Conservation (phyloP, 164 flowering plant genomes). For the Berberis thunbergii region DNA sequence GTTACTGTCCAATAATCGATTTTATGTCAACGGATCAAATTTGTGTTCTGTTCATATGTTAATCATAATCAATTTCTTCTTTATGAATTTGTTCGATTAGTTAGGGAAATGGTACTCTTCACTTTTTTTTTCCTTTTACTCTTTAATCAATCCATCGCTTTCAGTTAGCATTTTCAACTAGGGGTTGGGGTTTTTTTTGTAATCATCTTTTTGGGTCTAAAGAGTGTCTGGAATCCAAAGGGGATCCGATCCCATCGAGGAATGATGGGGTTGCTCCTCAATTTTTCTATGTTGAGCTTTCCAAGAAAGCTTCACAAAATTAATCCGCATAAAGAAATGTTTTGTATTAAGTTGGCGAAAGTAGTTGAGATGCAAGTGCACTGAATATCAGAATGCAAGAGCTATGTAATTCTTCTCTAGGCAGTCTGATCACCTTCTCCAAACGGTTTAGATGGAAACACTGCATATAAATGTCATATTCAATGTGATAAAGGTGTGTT, state of each 20-base stretch:
- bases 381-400: too few relatives aligned
- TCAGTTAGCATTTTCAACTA: slow-evolving; percentile 18
- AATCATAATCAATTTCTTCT: slow-evolving; percentile 4
- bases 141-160: neutral
- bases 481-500: too few relatives aligned
- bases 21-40: slow-evolving; percentile 30
- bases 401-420: too few relatives aligned
- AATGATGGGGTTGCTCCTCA: too few relatives aligned
- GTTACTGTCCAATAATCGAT: slow-evolving; percentile 21
- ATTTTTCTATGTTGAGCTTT: too few relatives aligned
- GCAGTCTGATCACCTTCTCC: too few relatives aligned
- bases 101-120: slow-evolving; percentile 10
- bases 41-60: neutral
- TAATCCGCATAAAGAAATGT: too few relatives aligned
- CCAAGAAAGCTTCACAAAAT: too few relatives aligned
- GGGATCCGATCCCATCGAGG: neutral
- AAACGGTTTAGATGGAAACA: too few relatives aligned
- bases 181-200: slow-evolving; percentile 4
- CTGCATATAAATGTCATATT: too few relatives aligned
- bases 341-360: too few relatives aligned
- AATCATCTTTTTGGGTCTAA: slow-evolving; percentile 13
- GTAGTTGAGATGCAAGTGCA: too few relatives aligned
- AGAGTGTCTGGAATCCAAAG: slow-evolving; percentile 32
- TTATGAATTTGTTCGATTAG: slow-evolving; percentile 9
- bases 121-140: neutral